Evolutionary conservation across 1,284 basidiomycete genomes (phyloP).

Genomic region (Ustilago lituana): DNA sequence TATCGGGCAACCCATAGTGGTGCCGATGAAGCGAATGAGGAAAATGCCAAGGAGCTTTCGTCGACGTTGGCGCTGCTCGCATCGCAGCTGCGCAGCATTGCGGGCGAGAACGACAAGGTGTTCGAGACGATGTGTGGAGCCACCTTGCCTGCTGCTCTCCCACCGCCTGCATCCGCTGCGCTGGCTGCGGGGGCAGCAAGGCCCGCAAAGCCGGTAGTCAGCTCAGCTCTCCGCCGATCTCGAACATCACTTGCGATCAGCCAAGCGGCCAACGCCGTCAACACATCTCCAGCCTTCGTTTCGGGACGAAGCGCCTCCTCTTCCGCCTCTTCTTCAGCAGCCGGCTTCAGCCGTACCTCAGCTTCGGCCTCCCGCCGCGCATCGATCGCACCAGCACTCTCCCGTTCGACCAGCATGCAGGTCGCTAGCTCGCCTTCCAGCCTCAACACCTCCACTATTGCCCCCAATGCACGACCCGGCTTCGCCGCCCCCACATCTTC

Average conservation of each 20-base stretch:
- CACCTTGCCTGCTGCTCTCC: constrained; percentile 70
- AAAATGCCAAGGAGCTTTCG: constrained; percentile 70
- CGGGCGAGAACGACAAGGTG: constrained; percentile 73
- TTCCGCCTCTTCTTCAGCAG: constrained; percentile 15
- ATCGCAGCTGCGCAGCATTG: constrained; percentile 43
- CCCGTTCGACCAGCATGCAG: constrained; percentile 35
- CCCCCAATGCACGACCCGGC: constrained; percentile 11
- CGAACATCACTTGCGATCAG: constrained; percentile 17
- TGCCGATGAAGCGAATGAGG: constrained; percentile 68
- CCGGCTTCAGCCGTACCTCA: not conserved
- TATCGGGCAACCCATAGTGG: constrained; percentile 68
- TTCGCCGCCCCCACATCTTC: constrained; percentile 44
- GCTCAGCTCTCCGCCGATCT: constrained; percentile 22
- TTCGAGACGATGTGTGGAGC: constrained; percentile 72
- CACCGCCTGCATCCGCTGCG: not conserved
- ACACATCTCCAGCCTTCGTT: not conserved
- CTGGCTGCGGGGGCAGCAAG: not conserved
- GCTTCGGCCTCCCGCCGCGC: constrained; percentile 5
- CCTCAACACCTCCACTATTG: not conserved
- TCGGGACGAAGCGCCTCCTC: too few relatives aligned
- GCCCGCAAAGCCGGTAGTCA: constrained; percentile 4
- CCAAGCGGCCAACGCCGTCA: not conserved
- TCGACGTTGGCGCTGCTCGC: constrained; percentile 67
- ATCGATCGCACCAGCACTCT: constrained; percentile 2
- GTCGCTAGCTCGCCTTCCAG: constrained; percentile 17